Evolutionary conservation across 148 eudicot species (phyloP).

Genomic region (Cornus controversa): DNA sequence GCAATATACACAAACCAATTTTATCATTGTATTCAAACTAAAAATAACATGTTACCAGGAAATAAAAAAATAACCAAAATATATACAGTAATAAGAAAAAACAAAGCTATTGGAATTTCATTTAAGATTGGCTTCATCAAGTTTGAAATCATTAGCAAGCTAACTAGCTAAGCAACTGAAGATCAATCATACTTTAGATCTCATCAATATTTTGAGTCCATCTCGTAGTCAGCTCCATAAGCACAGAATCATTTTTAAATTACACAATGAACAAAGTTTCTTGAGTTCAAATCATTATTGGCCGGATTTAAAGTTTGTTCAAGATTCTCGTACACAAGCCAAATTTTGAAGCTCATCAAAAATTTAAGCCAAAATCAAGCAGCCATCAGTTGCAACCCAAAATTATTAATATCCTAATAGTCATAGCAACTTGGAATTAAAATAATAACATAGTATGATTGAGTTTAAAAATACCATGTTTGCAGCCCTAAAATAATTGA

Average conservation of each 20-base stretch:
- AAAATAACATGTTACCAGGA: neutral
- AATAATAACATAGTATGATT: too few species aligned
- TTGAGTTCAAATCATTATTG: neutral
- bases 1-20: slow-evolving; percentile 20
- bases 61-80: neutral
- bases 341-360: neutral
- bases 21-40: neutral
- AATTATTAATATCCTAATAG: neutral
- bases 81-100: neutral
- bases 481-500: too few species aligned
- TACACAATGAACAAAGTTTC: neutral
- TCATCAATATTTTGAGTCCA: neutral
- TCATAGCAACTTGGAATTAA: too few species aligned
- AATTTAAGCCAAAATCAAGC: neutral
- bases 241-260: neutral
- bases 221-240: neutral
- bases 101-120: neutral
- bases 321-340: neutral
- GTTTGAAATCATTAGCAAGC: neutral
- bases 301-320: neutral
- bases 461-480: too few species aligned
- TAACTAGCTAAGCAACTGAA: neutral
- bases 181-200: too few species aligned
- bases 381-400: neutral
- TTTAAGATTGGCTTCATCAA: neutral